These are phyloP conservation scores for Candida maris DNA, from an alignment of 805 yeast species.

Conservation along the genomic window DNA sequence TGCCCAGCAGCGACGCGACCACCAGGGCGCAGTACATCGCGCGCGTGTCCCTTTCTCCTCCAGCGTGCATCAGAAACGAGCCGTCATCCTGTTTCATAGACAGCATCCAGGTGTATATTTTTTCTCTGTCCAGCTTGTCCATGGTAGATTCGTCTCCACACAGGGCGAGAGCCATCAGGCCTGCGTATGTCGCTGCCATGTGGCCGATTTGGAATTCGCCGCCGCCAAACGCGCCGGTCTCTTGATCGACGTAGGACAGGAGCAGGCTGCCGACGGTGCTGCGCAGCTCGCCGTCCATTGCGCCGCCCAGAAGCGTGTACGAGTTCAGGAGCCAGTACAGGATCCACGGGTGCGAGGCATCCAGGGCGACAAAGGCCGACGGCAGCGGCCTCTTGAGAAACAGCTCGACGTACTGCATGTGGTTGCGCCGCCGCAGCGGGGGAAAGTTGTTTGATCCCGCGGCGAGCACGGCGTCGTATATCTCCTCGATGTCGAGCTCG, in stretches of 20 bases:
- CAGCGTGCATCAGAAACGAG: slow-evolving; percentile 66
- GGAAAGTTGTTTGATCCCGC: slow-evolving; percentile 32
- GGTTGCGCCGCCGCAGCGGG: slow-evolving; percentile 31
- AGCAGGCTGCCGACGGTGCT: slow-evolving; percentile 29
- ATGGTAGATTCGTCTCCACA: slow-evolving; percentile 41
- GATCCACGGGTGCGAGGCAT: slow-evolving; percentile 93
- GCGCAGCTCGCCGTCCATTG: slow-evolving; percentile 13
- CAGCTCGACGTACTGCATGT: slow-evolving; percentile 40
- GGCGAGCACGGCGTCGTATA: slow-evolving; percentile 30
- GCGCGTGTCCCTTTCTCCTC: slow-evolving; percentile 84
- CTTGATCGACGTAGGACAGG: slow-evolving; percentile 26
- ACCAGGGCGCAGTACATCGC: slow-evolving; percentile 85
- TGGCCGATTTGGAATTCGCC: slow-evolving; percentile 82
- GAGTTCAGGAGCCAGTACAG: slow-evolving; percentile 78
- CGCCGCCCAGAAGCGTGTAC: slow-evolving; percentile 38
- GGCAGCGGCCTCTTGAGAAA: slow-evolving; percentile 47
- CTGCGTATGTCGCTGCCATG: slow-evolving; percentile 81
- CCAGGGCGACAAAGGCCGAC: slow-evolving; percentile 49
- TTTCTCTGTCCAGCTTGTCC: slow-evolving; percentile 41
- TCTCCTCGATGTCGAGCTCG: slow-evolving; percentile 30
- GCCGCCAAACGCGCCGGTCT: slow-evolving; percentile 77
- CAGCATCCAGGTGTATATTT: slow-evolving; percentile 62
- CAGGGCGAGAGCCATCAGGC: slow-evolving; percentile 56
- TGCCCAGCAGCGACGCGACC: slow-evolving; percentile 60
- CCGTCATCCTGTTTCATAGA: slow-evolving; percentile 66